Evolutionary conservation across 1,284 basidiomycete genomes (phyloP), one percentile per base, ranked within the genome.

Genomic region (Rugosomyces carneus): DNA sequence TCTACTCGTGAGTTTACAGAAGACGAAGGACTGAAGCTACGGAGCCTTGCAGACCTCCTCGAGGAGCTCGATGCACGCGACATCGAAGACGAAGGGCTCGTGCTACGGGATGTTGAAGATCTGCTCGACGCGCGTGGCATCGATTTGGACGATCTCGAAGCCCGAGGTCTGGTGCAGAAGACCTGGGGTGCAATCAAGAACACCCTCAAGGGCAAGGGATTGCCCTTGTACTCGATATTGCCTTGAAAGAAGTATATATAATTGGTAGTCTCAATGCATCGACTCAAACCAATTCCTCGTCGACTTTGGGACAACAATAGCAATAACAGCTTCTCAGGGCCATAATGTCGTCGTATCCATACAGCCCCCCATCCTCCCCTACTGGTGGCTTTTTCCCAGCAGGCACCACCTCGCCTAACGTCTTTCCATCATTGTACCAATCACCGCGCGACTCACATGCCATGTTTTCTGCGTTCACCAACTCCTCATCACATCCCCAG

Each of bases 361-460:
- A 65, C 60, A 58, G 61, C 44, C 58, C 67, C 16, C 70, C 76
- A 46, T 58, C 71, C 26, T 76, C 76, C 1, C 76, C 77, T 48
- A 73, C 72, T 26, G 81, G 70, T 50, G 80, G 77, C 40, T 75
- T 80, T 58, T 80, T 80, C 67, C 83, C 83, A 47, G 69, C 73
- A 18, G 75, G 75, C 34, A 71, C 73, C 11, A 73, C 74, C 10
- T 73, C 75, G 11, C 75, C 78, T 31, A 79, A 84, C 55, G 79
- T 81, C 11, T 85, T 87, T 66, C 60, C 72, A 23, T 59, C 71
- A 37, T 74, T 86, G 56, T 75, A 81, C 60, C 76, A 79, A 62
- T 76, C 79, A 50, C 84, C 84, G 43, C 78, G 84, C 49, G 79
- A 82, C 56, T 60, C 69, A 15, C 79, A 85, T 58, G 63, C 67